Base-by-base conservation (phyloP, 805 yeast genomes). In the Komagataella mondaviorum region DNA sequence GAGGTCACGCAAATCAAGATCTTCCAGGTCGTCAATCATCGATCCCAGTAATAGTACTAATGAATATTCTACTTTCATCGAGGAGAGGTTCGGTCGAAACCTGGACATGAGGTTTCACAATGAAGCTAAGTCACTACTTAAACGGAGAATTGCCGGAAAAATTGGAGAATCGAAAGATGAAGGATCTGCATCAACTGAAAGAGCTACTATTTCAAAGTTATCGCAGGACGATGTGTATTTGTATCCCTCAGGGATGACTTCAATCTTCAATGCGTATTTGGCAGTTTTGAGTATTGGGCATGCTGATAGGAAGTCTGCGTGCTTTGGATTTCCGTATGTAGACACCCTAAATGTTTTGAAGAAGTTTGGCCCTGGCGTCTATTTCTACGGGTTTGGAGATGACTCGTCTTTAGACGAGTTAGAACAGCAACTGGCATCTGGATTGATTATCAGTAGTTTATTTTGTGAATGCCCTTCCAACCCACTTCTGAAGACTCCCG, bases 261-360 rank as follows among this genome's bases (percentile, higher is more conserved):
- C 96, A 0, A 85, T 93, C 45, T 93, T 84, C 71, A 75, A 80
- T 51, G 86, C 96, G 1, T 96, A 91, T 63, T 75, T 78, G 53
- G 60, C 55, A 63, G 44, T 56, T 6, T 54, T 66, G 50, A 50
- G 51, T 8, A 50, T 53, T 1, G 55, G 51, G 18, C 39, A 48
- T 17, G 64, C 65, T 10, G 60, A 61, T 46, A 64, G 69, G 52
- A 88, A 87, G 63, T 81, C 95, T 1, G 95, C 89, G 2, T 88
- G 96, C 67, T 91, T 87, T 66, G 99, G 99, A 1, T 89, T 90
- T 68, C 96, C 98, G 6, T 93, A 91, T 65, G 93, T 88, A 24
- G 98, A 93, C 64, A 90, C 98, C 0, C 72, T 88, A 52, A 88
- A 87, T 58, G 81, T 93, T 53, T 72, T 93, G 59, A 76, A 77